Conservation (phyloP, 1,284 basidiomycete genomes). For the Cryptococcus jaspeensis region DNA sequence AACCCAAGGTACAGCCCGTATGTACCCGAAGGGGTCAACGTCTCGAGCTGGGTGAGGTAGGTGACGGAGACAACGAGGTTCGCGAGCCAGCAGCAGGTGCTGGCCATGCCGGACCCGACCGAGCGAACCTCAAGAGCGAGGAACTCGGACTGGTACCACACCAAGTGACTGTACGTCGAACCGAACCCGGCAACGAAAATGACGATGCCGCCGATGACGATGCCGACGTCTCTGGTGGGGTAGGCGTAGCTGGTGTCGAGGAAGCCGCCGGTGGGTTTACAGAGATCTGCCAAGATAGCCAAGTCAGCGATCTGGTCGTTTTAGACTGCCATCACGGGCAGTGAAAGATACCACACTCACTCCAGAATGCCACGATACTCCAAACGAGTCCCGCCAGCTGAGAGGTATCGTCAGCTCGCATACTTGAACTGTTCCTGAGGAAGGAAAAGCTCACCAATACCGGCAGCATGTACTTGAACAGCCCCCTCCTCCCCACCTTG, state of each 20-base stretch:
- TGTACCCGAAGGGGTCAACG: constrained; percentile 17
- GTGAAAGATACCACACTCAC: neutral
- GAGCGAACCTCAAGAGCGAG: constrained; percentile 42
- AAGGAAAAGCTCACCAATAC: constrained; percentile 15
- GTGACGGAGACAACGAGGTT: constrained; percentile 29
- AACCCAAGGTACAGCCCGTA: constrained; percentile 28
- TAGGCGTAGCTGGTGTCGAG: constrained; percentile 22
- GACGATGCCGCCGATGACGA: constrained; percentile 40
- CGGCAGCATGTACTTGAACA: constrained; percentile 29
- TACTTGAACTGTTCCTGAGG: neutral
- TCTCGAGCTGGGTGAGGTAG: constrained; percentile 23
- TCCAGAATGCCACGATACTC: constrained; percentile 35
- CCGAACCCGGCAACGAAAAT: constrained; percentile 43
- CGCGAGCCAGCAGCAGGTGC: constrained; percentile 22
- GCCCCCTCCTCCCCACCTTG: constrained; percentile 36
- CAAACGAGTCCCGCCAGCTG: constrained; percentile 28
- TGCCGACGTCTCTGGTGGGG: constrained; percentile 21
- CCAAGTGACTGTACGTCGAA: constrained; percentile 39
- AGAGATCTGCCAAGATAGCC: neutral
- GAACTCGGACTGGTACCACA: constrained; percentile 45
- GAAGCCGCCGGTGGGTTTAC: constrained; percentile 14
- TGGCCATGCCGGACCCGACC: constrained; percentile 24
- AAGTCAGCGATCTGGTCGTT: neutral
- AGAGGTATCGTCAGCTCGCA: neutral
- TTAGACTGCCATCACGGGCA: too few species aligned